These are phyloP conservation scores for Malus hybrid DNA, from an alignment of 331 rosid species.

Conservation along the genomic window DNA sequence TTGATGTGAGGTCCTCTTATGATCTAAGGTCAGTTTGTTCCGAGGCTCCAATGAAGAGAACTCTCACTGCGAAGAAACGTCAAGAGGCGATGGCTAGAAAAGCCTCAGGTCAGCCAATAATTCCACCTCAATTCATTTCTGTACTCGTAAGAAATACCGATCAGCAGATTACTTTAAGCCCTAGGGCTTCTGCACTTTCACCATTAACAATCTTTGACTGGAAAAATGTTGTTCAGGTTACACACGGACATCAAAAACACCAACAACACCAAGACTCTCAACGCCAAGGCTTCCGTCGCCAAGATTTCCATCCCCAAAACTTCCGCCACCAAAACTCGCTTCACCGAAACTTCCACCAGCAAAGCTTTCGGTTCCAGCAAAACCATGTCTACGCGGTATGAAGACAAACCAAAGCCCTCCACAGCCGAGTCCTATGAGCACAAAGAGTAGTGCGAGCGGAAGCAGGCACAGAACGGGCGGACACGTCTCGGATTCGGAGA, in stretches of 20 bases:
- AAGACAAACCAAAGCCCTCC: constrained; percentile 26
- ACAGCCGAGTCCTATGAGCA: constrained; percentile 14
- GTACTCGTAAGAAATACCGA: neutral
- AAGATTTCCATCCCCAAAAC: constrained; percentile 23
- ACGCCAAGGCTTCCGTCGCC: constrained; percentile 17
- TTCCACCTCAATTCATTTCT: neutral
- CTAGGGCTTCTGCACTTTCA: neutral
- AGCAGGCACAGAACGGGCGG: constrained; percentile 17
- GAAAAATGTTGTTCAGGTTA: constrained; percentile 17
- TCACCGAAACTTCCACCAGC: neutral
- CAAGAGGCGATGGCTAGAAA: constrained; percentile 28
- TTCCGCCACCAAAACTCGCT: no score
- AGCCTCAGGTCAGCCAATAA: constrained; percentile 46
- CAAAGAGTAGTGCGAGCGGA: constrained; percentile 13
- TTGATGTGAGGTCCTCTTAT: constrained; percentile 25
- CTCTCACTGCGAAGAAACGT: constrained; percentile 15
- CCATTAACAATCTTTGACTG: neutral
- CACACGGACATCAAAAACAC: constrained; percentile 31
- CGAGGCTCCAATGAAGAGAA: constrained; percentile 38
- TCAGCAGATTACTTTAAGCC: neutral
- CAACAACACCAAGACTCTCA: constrained; percentile 15
- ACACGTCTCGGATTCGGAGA: constrained; percentile 24
- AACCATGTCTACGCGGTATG: constrained; percentile 22
- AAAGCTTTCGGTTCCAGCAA: constrained; percentile 2
- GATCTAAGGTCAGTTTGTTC: constrained; percentile 28